Conservation (phyloP, 2,329 filamentous ascomycete genomes). For the Botryotinia convoluta region DNA sequence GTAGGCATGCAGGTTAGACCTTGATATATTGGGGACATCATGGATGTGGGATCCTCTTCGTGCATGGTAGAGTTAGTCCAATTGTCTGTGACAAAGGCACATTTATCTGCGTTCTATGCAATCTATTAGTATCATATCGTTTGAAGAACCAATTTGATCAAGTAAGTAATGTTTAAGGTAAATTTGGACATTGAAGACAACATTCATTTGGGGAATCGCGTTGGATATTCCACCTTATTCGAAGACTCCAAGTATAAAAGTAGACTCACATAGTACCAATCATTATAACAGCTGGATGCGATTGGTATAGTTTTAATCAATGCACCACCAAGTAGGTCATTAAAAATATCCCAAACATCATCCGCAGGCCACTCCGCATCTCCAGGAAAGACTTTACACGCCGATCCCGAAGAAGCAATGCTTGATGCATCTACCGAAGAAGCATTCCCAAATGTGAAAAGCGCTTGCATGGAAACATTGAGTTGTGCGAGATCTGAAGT, state of each 20-base stretch:
- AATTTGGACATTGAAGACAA: no score
- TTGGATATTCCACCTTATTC: not conserved
- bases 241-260: not conserved
- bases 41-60: slow-evolving; percentile 42
- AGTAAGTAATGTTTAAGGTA: not conserved
- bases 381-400: slow-evolving; percentile 30
- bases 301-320: slow-evolving; percentile 46
- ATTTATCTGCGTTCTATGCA: slow-evolving; percentile 37
- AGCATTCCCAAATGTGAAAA: slow-evolving; percentile 8
- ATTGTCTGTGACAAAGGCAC: slow-evolving; percentile 35
- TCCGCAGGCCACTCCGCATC: slow-evolving; percentile 47
- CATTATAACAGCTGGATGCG: slow-evolving; percentile 35
- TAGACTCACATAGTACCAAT: slow-evolving; percentile 1
- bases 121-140: slow-evolving; percentile 41
- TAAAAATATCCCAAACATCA: slow-evolving; percentile 47
- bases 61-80: slow-evolving; percentile 42
- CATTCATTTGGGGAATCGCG: not conserved
- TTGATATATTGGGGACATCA: slow-evolving; percentile 49
- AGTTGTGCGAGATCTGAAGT: not conserved
- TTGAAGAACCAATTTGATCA: not conserved
- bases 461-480: slow-evolving; percentile 14
- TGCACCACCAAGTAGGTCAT: slow-evolving; percentile 44
- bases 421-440: slow-evolving; percentile 1
- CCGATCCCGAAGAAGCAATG: not conserved
- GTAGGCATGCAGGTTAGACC: slow-evolving; percentile 40